phyloP scores from a whole-genome alignment of 768 basidiomycete species.

The Termitomyces heimii region DNA sequence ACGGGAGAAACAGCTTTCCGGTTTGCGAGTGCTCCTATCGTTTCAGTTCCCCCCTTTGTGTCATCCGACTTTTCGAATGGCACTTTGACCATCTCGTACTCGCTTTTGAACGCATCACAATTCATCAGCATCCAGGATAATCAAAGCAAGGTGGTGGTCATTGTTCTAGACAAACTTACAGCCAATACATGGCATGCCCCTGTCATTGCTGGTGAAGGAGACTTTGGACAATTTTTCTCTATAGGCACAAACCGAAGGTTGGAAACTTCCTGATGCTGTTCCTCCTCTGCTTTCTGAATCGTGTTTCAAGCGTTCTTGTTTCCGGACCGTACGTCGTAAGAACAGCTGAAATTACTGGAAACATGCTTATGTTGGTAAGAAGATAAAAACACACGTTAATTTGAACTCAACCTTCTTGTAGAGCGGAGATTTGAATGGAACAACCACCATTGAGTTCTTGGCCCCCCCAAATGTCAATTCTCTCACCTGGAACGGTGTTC shows the following conservation, averaged over 20 bases:
- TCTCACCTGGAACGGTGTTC: constrained; percentile 36
- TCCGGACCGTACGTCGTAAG: constrained; percentile 51
- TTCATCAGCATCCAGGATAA: constrained; percentile 27
- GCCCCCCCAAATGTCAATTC: constrained; percentile 29
- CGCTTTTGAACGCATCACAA: constrained; percentile 23
- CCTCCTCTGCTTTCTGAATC: background rate
- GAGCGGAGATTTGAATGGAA: constrained; percentile 46
- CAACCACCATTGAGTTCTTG: constrained; percentile 37
- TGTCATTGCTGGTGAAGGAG: constrained; percentile 27
- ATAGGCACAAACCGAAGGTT: constrained; percentile 40
- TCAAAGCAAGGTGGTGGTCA: constrained; percentile 20
- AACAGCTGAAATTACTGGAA: constrained; percentile 34
- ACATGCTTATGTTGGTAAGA: constrained; percentile 29
- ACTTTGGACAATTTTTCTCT: constrained; percentile 37
- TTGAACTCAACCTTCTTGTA: constrained; percentile 10
- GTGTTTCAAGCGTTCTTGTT: constrained; percentile 30
- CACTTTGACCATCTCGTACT: constrained; percentile 33
- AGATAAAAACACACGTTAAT: background rate
- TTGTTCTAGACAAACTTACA: constrained; percentile 40
- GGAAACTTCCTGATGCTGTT: background rate
- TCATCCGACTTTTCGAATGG: constrained; percentile 27
- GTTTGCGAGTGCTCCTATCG: constrained; percentile 23
- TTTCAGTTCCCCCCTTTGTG: constrained; percentile 25
- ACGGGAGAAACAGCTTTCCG: constrained; percentile 37
- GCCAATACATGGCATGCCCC: constrained; percentile 48